Evolutionary conservation across 2,329 filamentous ascomycete genomes (phyloP).

Genomic region (Pyricularia sp.): DNA sequence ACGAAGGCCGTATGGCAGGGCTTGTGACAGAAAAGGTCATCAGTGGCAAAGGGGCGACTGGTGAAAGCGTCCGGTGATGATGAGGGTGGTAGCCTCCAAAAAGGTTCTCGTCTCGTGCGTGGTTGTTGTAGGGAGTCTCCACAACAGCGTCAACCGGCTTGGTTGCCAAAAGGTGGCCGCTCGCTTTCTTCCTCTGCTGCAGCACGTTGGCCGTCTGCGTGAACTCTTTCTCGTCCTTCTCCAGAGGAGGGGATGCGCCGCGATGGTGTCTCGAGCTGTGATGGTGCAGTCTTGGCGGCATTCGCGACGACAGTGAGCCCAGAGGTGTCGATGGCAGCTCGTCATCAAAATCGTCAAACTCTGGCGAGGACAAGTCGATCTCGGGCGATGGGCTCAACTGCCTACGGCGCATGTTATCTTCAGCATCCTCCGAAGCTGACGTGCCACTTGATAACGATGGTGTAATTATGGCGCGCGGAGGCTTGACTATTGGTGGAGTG

Average conservation of each 20-base stretch:
- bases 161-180: conserved; percentile 25
- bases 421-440: conserved; percentile 65
- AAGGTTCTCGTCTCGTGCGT: conserved; percentile 37
- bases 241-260: conserved; percentile 77
- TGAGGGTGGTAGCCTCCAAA: conserved; percentile 34
- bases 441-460: conserved; percentile 67
- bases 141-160: conserved; percentile 19
- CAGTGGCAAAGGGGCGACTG: conserved; percentile 12
- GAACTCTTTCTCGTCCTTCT: conserved; percentile 94
- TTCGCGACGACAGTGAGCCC: conserved; percentile 48
- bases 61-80: conserved; percentile 12
- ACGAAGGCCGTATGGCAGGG: conserved; percentile 42
- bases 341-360: conserved; percentile 68
- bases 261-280: conserved; percentile 36
- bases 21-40: conserved; percentile 37
- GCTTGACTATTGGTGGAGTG: conserved; percentile 22
- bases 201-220: conserved; percentile 88
- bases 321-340: conserved; percentile 49
- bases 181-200: conserved; percentile 57
- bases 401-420: conserved; percentile 48
- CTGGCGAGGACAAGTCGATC: conserved; percentile 78
- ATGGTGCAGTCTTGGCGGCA: conserved; percentile 20
- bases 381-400: conserved; percentile 86
- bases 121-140: conserved; percentile 20
- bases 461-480: conserved; percentile 58